These are phyloP conservation scores for Capsicum rhomboideum DNA, from an alignment of 257 asterid species.

Conservation along the genomic window DNA sequence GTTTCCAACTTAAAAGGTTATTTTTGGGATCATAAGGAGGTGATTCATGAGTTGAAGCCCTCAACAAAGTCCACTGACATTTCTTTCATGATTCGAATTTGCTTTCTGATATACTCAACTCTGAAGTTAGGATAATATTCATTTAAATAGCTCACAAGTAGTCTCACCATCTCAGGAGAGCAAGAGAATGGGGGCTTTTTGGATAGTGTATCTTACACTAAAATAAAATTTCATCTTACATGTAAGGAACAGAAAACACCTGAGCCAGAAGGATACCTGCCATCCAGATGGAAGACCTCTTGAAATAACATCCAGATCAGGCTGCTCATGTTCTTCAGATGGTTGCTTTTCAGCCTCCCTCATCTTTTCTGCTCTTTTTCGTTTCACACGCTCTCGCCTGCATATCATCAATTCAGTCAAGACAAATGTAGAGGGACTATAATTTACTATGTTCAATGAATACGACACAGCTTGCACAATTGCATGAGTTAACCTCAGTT, in stretches of 20 bases:
- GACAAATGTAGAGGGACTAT: not conserved
- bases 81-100: not conserved
- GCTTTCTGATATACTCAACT: not conserved
- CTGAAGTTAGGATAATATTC: not conserved
- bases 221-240: not conserved
- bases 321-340: conserved; percentile 35
- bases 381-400: conserved; percentile 98
- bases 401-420: conserved; percentile 14
- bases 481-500: not conserved
- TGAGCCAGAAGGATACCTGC: conserved; percentile 48
- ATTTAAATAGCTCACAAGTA: not conserved
- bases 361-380: conserved; percentile 54
- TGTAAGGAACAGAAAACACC: not conserved
- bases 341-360: conserved; percentile 36
- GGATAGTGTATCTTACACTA: not conserved
- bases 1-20: not conserved
- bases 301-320: conserved; percentile 55
- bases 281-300: conserved; percentile 86
- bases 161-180: not conserved
- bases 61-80: not conserved
- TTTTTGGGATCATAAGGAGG: not conserved
- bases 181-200: not conserved
- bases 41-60: not conserved
- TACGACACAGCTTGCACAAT: not conserved
- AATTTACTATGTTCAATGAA: not conserved